Evolutionary conservation across 768 basidiomycete species (phyloP).

Genomic region (Xerocomellus dryophilus): DNA sequence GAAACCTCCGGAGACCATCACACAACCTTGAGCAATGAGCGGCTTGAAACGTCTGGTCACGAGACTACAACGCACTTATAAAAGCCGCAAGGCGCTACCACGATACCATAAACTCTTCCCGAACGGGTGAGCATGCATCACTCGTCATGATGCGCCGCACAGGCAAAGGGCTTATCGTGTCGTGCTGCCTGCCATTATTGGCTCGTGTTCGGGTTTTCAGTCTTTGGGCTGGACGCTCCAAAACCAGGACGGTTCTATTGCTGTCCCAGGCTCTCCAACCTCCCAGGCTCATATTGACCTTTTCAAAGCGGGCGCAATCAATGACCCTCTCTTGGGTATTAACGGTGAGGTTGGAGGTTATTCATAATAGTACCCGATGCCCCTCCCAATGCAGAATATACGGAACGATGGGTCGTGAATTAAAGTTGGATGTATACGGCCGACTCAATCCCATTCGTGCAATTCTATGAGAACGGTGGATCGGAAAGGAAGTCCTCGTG

Average conservation of each 20-base stretch:
- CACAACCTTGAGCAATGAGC: too few relatives aligned
- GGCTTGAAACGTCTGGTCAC: not conserved
- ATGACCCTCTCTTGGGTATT: conserved; percentile 50
- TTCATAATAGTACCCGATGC: not conserved
- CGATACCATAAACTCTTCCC: not conserved
- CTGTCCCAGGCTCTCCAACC: conserved; percentile 49
- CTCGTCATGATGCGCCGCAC: conserved; percentile 4
- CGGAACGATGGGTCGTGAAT: conserved; percentile 51
- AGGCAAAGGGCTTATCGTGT: not conserved
- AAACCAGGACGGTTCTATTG: conserved; percentile 52
- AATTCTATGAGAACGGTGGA: conserved; percentile 17
- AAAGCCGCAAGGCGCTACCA: not conserved
- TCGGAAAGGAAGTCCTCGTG: conserved; percentile 40
- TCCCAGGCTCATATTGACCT: conserved; percentile 57
- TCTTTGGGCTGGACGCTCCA: conserved; percentile 50
- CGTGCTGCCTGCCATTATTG: conserved; percentile 10
- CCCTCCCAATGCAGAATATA: conserved; percentile 39
- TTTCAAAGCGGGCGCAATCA: conserved; percentile 48
- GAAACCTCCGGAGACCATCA: too few relatives aligned
- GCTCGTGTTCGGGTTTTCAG: conserved; percentile 34
- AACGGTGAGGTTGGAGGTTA: conserved; percentile 41
- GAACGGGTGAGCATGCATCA: not conserved
- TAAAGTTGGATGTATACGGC: conserved; percentile 63
- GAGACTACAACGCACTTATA: not conserved
- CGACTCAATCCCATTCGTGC: conserved; percentile 44